A percentile compares a stretch with the other conserved stretches of the same genome.
Evolutionary conservation across 116 monocot genomes (phyloP).

Genomic region (Posidonia oceanica): DNA sequence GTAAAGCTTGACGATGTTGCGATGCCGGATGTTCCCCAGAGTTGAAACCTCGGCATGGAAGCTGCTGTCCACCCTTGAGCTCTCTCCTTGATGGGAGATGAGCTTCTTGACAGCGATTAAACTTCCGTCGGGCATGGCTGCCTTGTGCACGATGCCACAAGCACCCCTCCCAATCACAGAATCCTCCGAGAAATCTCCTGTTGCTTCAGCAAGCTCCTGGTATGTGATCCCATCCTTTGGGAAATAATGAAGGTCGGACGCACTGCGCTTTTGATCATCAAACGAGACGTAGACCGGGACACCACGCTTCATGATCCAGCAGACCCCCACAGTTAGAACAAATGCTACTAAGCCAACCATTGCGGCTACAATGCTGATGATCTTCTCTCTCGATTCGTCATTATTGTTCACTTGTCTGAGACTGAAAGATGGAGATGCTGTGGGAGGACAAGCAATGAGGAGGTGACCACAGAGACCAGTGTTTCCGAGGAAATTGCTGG

Average conservation of each 20-base stretch:
- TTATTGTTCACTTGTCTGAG: neutral
- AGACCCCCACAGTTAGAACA: slow-evolving; percentile 39
- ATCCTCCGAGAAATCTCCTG: slow-evolving; percentile 65
- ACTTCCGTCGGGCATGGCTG: slow-evolving; percentile 25
- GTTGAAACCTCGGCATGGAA: slow-evolving; percentile 5
- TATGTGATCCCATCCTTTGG: slow-evolving; percentile 61
- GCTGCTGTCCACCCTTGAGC: neutral
- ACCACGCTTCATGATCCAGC: too few species aligned
- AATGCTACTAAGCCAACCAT: slow-evolving; percentile 60
- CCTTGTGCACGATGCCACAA: slow-evolving; percentile 82
- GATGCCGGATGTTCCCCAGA: slow-evolving; percentile 6
- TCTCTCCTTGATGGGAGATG: neutral
- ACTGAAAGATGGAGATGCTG: too few species aligned
- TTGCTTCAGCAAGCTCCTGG: slow-evolving; percentile 58
- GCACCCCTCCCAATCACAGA: slow-evolving; percentile 80
- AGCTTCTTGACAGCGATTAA: neutral
- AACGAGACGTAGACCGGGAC: slow-evolving; percentile 19
- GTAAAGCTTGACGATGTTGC: slow-evolving; percentile 6
- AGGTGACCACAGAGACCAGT: slow-evolving; percentile 74
- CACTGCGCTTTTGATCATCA: slow-evolving; percentile 36
- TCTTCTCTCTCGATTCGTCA: slow-evolving; percentile 23
- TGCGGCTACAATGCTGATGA: slow-evolving; percentile 51
- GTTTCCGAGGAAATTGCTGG: slow-evolving; percentile 58
- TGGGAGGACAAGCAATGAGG: slow-evolving; percentile 29
- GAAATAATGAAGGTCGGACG: slow-evolving; percentile 32